Evolutionary conservation across 345 rosid species (phyloP).

Genomic region (Populus nigra): DNA sequence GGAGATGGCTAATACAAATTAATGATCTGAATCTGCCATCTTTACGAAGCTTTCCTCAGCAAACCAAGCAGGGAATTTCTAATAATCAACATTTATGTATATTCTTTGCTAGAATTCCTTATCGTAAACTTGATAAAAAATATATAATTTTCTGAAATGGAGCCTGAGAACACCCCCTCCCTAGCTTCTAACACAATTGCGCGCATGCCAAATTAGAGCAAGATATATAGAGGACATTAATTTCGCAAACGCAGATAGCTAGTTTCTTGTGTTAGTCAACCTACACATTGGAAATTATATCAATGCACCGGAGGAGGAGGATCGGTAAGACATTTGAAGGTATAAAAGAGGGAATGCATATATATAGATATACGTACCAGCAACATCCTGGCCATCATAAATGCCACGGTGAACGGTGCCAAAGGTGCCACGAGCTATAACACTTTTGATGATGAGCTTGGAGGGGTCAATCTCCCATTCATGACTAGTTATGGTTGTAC

Average conservation of each 20-base stretch:
- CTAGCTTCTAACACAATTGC: no score
- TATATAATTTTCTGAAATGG: no score
- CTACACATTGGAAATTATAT: no score
- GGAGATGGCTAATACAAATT: neutral
- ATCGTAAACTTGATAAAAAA: no score
- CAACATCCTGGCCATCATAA: slow-evolving; percentile 40
- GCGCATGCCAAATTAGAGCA: no score
- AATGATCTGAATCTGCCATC: neutral
- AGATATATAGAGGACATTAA: neutral
- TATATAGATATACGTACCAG: slow-evolving; percentile 15
- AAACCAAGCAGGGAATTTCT: neutral
- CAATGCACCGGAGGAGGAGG: neutral
- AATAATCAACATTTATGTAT: no score
- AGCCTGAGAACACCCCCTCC: neutral
- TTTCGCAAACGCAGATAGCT: neutral
- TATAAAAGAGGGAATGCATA: neutral
- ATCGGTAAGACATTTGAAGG: neutral
- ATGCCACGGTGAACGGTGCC: slow-evolving; percentile 36
- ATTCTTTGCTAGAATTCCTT: no score
- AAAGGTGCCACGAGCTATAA: slow-evolving; percentile 34
- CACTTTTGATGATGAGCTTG: slow-evolving; percentile 27
- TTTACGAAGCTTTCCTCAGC: neutral
- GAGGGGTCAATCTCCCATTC: slow-evolving; percentile 38
- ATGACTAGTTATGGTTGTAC: slow-evolving; percentile 8
- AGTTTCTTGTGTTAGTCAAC: no score